These are phyloP conservation scores for Dactylella cylindrospora DNA, from an alignment of 2,329 filamentous ascomycete species.

Conservation along the genomic window DNA sequence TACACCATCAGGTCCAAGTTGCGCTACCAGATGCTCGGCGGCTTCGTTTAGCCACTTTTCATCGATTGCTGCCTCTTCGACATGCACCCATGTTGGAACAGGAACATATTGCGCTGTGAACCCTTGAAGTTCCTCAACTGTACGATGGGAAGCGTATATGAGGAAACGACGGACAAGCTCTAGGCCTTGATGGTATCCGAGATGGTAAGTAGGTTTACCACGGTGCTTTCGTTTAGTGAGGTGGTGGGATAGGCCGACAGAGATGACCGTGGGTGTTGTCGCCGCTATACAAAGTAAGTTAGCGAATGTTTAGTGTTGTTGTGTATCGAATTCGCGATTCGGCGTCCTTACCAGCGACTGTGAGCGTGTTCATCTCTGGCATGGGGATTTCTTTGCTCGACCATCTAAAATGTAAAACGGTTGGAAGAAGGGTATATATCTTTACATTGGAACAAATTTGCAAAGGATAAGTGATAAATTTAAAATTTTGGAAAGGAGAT, in stretches of 20 bases:
- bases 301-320: background rate
- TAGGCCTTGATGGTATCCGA: constrained; percentile 92
- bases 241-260: constrained; percentile 83
- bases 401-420: too few species aligned
- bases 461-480: too few species aligned
- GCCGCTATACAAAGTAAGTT: constrained; percentile 57
- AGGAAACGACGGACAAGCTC: constrained; percentile 85
- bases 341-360: constrained; percentile 61
- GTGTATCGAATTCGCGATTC: background rate
- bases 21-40: constrained; percentile 66
- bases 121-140: constrained; percentile 86
- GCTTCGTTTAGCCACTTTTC: constrained; percentile 65
- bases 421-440: too few species aligned
- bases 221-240: constrained; percentile 78
- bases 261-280: constrained; percentile 82
- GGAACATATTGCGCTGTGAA: constrained; percentile 94
- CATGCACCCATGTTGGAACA: constrained; percentile 81
- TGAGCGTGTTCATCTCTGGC: constrained; percentile 65
- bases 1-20: constrained; percentile 77
- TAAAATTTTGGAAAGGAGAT: too few species aligned
- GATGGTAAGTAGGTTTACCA: constrained; percentile 81
- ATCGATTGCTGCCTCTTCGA: constrained; percentile 68
- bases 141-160: constrained; percentile 79
- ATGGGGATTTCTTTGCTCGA: constrained; percentile 59
- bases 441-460: too few species aligned